Evolutionary conservation across 805 yeast genomes (phyloP).

Genomic region (Clavispora fructus): DNA sequence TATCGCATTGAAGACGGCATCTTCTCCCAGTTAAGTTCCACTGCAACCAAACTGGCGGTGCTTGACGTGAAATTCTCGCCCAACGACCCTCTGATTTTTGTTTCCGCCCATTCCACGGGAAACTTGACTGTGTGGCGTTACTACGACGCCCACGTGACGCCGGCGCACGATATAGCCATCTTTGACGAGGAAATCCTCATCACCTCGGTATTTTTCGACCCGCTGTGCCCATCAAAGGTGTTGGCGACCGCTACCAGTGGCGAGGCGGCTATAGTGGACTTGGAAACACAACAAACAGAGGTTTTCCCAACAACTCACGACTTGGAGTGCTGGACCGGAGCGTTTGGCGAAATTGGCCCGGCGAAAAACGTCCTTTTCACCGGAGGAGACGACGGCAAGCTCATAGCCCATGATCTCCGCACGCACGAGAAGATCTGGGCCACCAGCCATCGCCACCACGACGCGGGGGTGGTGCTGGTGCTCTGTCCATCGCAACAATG

Average conservation of each 20-base stretch:
- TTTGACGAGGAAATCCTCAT: constrained; percentile 49
- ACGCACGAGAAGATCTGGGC: constrained; percentile 36
- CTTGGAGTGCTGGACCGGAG: constrained; percentile 86
- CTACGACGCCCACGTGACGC: constrained; percentile 14
- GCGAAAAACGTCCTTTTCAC: constrained; percentile 58
- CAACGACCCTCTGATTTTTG: constrained; percentile 41
- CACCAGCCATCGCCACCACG: constrained; percentile 56
- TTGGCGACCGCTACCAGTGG: constrained; percentile 70
- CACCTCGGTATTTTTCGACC: constrained; percentile 61
- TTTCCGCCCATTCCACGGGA: constrained; percentile 81
- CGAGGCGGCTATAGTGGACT: constrained; percentile 40
- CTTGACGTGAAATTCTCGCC: constrained; percentile 73
- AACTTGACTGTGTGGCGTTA: constrained; percentile 57
- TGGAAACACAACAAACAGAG: constrained; percentile 10
- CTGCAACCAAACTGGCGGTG: constrained; percentile 54
- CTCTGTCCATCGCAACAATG: constrained; percentile 43
- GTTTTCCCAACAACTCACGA: constrained; percentile 46
- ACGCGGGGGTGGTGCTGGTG: constrained; percentile 88
- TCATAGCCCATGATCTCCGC: constrained; percentile 68
- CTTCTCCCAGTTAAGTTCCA: constrained; percentile 8
- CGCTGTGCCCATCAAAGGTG: constrained; percentile 30
- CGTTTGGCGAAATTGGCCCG: constrained; percentile 54
- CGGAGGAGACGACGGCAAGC: constrained; percentile 85
- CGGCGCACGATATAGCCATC: constrained; percentile 28
- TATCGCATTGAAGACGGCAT: constrained; percentile 23